A percentile compares a stretch with the other conserved stretches of the same genome.
Conservation (phyloP, 805 yeast species). For the Wickerhamiella parazyma region DNA sequence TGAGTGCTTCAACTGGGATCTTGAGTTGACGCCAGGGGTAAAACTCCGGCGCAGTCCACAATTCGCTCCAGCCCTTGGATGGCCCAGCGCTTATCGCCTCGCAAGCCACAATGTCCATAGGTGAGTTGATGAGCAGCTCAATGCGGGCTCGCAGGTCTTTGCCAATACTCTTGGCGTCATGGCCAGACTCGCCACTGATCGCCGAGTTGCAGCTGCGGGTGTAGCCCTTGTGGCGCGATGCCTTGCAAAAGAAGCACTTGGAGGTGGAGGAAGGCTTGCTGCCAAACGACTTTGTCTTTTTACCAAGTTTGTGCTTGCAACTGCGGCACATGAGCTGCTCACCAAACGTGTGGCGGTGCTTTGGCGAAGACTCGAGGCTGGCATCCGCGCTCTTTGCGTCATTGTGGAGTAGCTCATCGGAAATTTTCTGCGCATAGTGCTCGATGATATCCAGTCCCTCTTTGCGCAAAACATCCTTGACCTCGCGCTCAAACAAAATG, state of each 20-base stretch:
- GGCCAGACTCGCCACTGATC: background rate
- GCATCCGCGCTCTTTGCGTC: background rate
- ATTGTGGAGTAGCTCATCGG: background rate
- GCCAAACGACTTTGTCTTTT: background rate
- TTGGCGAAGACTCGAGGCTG: background rate
- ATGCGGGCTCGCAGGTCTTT: background rate
- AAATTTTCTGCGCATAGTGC: constrained; percentile 2
- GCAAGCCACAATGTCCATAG: constrained; percentile 2
- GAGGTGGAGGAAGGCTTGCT: background rate
- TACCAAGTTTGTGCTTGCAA: background rate
- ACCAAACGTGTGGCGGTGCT: background rate
- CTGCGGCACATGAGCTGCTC: constrained; percentile 1
- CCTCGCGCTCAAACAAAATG: constrained; percentile 3
- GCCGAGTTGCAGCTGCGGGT: background rate
- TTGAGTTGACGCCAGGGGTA: constrained; percentile 13
- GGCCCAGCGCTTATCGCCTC: background rate
- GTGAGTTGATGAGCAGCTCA: background rate
- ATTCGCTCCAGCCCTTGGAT: constrained; percentile 15
- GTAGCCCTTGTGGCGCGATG: background rate
- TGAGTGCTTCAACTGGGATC: constrained; percentile 6
- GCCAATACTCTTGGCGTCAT: background rate
- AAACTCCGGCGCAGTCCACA: constrained; percentile 15
- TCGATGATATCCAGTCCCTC: constrained; percentile 7
- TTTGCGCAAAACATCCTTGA: constrained; percentile 6
- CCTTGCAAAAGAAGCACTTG: constrained; percentile 2